Percentiles rank a stretch among this genome's conserved stretches.
These are phyloP conservation scores for Golovinomyces cichoracearum DNA, from an alignment of 2,329 filamentous ascomycete species.

Conservation along the genomic window DNA sequence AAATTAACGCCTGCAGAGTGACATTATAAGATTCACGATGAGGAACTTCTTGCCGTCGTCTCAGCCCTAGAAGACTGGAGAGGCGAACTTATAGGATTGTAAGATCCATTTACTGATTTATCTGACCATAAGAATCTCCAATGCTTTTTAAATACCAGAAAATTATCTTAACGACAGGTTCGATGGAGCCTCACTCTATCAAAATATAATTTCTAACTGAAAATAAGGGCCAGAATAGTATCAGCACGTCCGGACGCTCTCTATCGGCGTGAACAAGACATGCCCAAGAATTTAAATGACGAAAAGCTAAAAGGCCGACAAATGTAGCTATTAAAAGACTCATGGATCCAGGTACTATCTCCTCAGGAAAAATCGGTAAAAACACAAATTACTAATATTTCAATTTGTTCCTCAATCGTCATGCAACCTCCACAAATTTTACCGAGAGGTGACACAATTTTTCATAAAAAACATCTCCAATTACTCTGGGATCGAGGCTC, in stretches of 20 bases:
- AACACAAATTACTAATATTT: not conserved
- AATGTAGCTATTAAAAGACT: conserved; percentile 1
- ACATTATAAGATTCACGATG: conserved; percentile 1
- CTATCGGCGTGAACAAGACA: not conserved
- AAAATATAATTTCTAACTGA: not conserved
- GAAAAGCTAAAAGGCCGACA: not conserved
- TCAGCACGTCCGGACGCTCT: not conserved
- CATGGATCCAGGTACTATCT: not conserved
- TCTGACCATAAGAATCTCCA: not conserved
- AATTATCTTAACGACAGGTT: not conserved
- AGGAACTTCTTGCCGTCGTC: conserved; percentile 1
- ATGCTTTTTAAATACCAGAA: not conserved
- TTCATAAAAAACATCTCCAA: not conserved
- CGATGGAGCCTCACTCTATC: not conserved
- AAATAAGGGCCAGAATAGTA: not conserved
- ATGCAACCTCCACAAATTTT: not conserved
- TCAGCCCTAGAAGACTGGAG: not conserved
- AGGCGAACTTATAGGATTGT: not conserved
- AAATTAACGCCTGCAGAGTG: not conserved
- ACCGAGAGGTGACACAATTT: not conserved
- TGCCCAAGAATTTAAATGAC: not conserved
- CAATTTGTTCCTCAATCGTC: not conserved
- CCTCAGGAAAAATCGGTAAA: not conserved
- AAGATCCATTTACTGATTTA: not conserved
- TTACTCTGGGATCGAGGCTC: not conserved